Conservation (phyloP, 768 basidiomycete species). For the Kwoniella bestiolae region DNA sequence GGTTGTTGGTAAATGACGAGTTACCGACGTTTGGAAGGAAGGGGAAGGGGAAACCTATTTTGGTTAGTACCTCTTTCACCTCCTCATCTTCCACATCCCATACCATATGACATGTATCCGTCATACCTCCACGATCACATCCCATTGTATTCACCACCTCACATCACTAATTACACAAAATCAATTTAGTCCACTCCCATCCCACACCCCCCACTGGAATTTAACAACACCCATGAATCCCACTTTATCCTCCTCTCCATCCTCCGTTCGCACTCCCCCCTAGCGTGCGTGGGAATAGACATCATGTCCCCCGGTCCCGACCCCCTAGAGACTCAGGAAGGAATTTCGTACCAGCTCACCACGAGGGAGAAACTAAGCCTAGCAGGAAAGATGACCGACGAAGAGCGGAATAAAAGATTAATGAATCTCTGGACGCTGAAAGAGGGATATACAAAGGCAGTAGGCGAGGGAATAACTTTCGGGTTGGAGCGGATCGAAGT, state of each 20-base stretch:
- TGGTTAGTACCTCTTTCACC: conserved; percentile 29
- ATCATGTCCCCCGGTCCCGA: conserved; percentile 25
- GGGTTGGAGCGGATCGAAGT: conserved; percentile 43
- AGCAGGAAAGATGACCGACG: conserved; percentile 6
- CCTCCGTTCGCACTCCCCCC: conserved; percentile 3
- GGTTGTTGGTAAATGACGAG: conserved; percentile 6
- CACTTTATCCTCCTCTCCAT: conserved; percentile 30
- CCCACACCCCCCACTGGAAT: conserved; percentile 31
- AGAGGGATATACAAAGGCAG: conserved; percentile 47
- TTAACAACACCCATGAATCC: conserved; percentile 46
- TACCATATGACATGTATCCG: no score
- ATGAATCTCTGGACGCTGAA: conserved; percentile 45
- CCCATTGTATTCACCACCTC: no score
- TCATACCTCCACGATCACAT: no score
- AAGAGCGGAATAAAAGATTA: conserved; percentile 23
- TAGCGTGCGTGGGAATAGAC: conserved; percentile 39
- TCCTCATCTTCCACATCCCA: no score
- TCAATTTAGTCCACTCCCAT: conserved; percentile 15
- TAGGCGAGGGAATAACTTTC: conserved; percentile 45
- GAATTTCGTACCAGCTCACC: conserved; percentile 31
- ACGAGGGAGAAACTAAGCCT: conserved; percentile 24
- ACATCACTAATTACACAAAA: background rate
- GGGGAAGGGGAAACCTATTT: conserved; percentile 37
- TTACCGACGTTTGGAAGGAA: conserved; percentile 31
- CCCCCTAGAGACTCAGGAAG: conserved; percentile 34